phyloP scores from a whole-genome alignment of 169 alveolate genomes.

The Eimeria maxima region DNA sequence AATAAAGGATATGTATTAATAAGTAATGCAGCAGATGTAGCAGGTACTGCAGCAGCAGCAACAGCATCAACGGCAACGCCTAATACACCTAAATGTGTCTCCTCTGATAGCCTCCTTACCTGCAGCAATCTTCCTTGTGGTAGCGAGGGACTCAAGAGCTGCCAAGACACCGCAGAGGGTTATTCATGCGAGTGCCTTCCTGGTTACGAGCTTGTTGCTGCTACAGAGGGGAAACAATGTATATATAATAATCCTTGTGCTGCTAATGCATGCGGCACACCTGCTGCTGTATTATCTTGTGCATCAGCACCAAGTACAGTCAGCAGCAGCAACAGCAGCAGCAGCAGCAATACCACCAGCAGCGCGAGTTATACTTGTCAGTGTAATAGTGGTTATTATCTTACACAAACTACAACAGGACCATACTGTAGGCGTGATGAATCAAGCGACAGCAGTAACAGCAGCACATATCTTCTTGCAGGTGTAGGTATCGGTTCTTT shows the following conservation, averaged over 20 bases:
- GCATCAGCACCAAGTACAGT: not conserved
- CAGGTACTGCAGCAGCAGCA: slow-evolving; percentile 19
- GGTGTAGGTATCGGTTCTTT: no score
- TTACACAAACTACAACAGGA: not conserved
- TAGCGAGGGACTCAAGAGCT: not conserved
- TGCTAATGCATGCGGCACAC: slow-evolving; percentile 44
- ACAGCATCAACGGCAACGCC: slow-evolving; percentile 7
- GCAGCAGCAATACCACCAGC: slow-evolving; percentile 45
- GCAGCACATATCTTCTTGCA: not conserved
- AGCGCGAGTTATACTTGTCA: no score
- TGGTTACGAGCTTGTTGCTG: not conserved
- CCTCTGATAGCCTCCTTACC: not conserved
- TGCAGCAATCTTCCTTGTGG: slow-evolving; percentile 18
- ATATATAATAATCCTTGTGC: slow-evolving; percentile 41
- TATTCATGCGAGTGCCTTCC: not conserved
- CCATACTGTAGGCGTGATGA: not conserved
- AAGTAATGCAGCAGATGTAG: not conserved
- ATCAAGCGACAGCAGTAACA: not conserved
- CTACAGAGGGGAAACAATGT: not conserved
- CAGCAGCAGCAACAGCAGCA: not conserved
- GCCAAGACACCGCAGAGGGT: slow-evolving; percentile 27
- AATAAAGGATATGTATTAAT: no score
- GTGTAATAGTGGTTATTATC: no score
- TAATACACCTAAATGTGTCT: slow-evolving; percentile 1
- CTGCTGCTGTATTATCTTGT: slow-evolving; percentile 44